Evolutionary conservation across 2,329 filamentous ascomycete genomes (phyloP).

Genomic region (Neopestalotiopsis sp.): DNA sequence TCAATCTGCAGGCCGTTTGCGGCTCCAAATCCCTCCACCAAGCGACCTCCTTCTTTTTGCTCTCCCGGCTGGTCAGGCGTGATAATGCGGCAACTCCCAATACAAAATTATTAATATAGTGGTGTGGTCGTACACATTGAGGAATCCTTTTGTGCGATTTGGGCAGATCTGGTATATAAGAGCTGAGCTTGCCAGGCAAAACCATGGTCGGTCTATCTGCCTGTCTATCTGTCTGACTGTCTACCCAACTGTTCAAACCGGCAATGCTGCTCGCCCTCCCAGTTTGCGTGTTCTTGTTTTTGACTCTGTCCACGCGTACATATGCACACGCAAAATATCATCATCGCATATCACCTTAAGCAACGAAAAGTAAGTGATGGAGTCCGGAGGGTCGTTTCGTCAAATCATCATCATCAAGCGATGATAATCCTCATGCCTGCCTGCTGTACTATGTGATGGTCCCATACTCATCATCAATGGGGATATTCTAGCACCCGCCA

Average conservation of each 20-base stretch:
- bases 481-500: not conserved
- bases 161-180: not conserved
- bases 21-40: not conserved
- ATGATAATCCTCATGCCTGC: not conserved
- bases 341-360: not conserved
- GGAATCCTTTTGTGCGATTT: not conserved
- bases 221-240: not conserved
- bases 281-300: not conserved
- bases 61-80: not conserved
- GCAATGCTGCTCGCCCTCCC: not conserved
- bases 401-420: not conserved
- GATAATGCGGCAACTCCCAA: not conserved
- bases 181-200: not conserved
- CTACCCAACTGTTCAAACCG: not conserved
- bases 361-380: constrained; percentile 2
- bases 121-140: not conserved
- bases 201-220: not conserved
- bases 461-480: constrained; percentile 4
- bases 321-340: not conserved
- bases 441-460: not conserved
- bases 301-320: not conserved
- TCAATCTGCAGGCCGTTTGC: not conserved
- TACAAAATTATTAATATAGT: not conserved
- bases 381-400: not conserved
- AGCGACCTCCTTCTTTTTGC: not conserved